A percentile compares a stretch with the other conserved stretches of the same genome.
Evolutionary conservation across 805 yeast species (phyloP).

Genomic region (Sporopachydermia quercuum): DNA sequence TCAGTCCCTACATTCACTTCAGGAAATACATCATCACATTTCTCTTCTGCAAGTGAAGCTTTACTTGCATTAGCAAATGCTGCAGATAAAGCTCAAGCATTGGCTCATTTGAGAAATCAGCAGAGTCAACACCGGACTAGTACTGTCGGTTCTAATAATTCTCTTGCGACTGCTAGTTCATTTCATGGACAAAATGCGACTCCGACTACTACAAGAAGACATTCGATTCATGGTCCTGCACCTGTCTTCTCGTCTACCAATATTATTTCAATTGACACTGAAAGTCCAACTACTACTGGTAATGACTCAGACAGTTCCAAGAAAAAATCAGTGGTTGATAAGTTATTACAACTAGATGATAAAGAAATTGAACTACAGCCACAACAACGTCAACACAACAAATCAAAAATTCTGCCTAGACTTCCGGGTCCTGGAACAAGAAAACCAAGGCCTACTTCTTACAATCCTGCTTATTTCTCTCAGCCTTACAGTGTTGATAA

Average conservation of each 20-base stretch:
- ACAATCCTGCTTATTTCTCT: conserved; percentile 42
- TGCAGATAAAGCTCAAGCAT: conserved; percentile 10
- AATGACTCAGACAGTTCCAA: no score
- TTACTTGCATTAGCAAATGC: conserved; percentile 2
- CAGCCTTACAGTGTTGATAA: conserved; percentile 14
- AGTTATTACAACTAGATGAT: no score
- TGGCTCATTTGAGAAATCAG: no score
- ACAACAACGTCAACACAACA: conserved; percentile 9
- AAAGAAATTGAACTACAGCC: no score
- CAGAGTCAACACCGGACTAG: no score
- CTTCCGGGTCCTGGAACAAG: conserved; percentile 30
- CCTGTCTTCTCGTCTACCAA: background rate
- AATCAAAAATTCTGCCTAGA: conserved; percentile 10
- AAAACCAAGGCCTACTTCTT: conserved; percentile 74
- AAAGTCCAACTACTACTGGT: no score
- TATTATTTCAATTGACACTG: background rate
- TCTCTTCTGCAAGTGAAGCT: background rate
- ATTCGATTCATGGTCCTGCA: background rate
- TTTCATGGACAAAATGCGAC: no score
- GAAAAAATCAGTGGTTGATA: no score
- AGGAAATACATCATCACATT: no score
- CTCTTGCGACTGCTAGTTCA: background rate
- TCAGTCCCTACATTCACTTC: no score
- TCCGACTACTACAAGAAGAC: no score
- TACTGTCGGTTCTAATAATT: background rate